Evolutionary conservation across 83 land plant genomes (phyloP), one percentile per base, ranked within the genome.

Genomic region (Isoetes engelmannii): DNA sequence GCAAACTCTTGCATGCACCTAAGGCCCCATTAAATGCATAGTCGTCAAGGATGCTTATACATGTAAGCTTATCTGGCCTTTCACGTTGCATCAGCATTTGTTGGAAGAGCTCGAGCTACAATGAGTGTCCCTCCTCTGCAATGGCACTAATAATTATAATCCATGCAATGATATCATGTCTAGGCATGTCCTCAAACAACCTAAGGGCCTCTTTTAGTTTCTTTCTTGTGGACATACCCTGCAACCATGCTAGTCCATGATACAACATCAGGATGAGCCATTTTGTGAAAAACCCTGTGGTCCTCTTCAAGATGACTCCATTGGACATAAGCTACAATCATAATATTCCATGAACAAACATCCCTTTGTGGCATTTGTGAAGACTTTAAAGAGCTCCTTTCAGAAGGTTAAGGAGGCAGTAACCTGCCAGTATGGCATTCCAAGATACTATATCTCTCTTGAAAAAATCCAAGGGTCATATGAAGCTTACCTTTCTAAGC

Each of bases 21-120:
- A 63, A 6, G 45, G 65, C 0, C 28, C 47, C 65, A 63, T 20
- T 44, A 37, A 0, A 8, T 15, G 65, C 17, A 44, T 3, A 63
- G 0, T 4, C 65, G 0, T 44, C 47, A 63, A 63, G 8, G 13
- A 63, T 13, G 44, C 28, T 63, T 17, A 28, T 5, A 63, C 0
- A 63, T 63, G 65, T 63, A 47, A 42, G 13, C 44, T 63, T 63
- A 47, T 42, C 65, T 1, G 65, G 65, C 7, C 43, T 63, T n/a
- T 43, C 1, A 17, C 47, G 1, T 44, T 43, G 5, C 45, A 37
- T 3, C 10, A 43, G 47, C 41, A 43, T 44, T 42, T 5, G 5
- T 7, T 69, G 44, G 5, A 69, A 37, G 44, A 12, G 53, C 13
- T 12, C 9, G 56, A 10, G 65, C 44, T 0, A 28, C 37, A 28